phyloP scores from a whole-genome alignment of 1,284 basidiomycete genomes.

The Ceratobasidium sp. region DNA sequence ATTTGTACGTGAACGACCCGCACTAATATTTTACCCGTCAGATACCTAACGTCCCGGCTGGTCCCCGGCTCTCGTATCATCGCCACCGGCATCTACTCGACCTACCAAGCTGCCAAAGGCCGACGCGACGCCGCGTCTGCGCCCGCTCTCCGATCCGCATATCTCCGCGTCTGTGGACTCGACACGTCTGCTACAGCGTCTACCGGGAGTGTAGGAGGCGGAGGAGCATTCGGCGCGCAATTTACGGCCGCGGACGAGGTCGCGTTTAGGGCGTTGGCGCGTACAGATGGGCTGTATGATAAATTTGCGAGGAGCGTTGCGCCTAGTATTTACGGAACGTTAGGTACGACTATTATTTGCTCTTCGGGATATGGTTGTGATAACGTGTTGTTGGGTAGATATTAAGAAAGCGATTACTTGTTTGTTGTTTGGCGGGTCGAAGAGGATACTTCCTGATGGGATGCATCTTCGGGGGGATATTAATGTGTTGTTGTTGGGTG shows the following conservation, averaged over 20 bases:
- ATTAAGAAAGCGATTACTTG: constrained; percentile 99
- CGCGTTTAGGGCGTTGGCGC: constrained; percentile 89
- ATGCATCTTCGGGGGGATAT: constrained; percentile 98
- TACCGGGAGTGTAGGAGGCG: constrained; percentile 69
- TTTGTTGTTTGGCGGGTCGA: constrained; percentile 96
- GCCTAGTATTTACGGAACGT: constrained; percentile 95
- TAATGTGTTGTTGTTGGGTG: constrained; percentile 95
- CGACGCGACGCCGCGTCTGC: constrained; percentile 65
- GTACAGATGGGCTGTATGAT: constrained; percentile 92
- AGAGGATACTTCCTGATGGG: constrained; percentile 96
- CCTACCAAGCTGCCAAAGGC: constrained; percentile 85
- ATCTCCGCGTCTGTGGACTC: constrained; percentile 92
- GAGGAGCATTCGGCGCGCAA: constrained; percentile 79
- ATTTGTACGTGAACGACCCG: neutral
- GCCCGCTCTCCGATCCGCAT: constrained; percentile 91
- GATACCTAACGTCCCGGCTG: constrained; percentile 86
- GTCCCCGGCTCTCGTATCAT: constrained; percentile 95
- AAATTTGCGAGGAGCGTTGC: constrained; percentile 94
- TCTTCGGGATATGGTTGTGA: constrained; percentile 20
- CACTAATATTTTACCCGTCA: constrained; percentile 38
- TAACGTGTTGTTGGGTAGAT: constrained; percentile 62
- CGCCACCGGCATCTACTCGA: constrained; percentile 97
- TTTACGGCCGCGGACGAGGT: constrained; percentile 98
- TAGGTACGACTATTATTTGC: constrained; percentile 65
- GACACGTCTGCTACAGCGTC: constrained; percentile 68